Percentiles rank a stretch among this genome's conserved stretches.
phyloP scores from a whole-genome alignment of 306 rosid species.

The Malus asiatica region DNA sequence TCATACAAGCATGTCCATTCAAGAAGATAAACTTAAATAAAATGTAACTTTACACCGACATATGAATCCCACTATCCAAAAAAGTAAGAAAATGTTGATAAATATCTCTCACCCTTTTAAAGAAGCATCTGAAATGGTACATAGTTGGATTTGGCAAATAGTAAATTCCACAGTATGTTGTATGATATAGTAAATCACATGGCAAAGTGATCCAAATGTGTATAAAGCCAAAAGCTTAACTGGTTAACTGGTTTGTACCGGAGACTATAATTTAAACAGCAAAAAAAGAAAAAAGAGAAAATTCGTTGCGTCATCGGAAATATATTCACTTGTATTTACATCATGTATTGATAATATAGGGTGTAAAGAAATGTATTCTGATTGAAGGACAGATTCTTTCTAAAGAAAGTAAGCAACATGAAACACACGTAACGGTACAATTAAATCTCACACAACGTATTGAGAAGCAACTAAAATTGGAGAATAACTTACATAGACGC shows the following conservation, averaged over 20 bases:
- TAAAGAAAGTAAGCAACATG: background rate
- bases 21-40: no score
- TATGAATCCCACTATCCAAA: no score
- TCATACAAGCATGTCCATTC: background rate
- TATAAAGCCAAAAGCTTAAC: background rate
- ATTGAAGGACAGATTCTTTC: no score
- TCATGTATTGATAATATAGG: background rate
- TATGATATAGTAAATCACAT: background rate
- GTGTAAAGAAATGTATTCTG: background rate
- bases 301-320: no score
- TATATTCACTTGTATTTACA: background rate
- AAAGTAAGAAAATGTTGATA: no score
- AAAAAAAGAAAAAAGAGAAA: background rate
- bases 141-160: background rate
- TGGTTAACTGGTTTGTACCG: background rate
- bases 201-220: background rate
- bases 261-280: background rate
- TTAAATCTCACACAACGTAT: background rate
- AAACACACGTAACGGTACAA: background rate
- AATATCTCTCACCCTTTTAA: background rate
- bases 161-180: background rate
- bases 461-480: background rate
- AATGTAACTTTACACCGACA: no score
- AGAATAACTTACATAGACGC: no score
- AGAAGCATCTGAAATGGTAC: background rate